Evolutionary conservation across 148 eudicot species (phyloP).

Genomic region (Arbutus unedo): DNA sequence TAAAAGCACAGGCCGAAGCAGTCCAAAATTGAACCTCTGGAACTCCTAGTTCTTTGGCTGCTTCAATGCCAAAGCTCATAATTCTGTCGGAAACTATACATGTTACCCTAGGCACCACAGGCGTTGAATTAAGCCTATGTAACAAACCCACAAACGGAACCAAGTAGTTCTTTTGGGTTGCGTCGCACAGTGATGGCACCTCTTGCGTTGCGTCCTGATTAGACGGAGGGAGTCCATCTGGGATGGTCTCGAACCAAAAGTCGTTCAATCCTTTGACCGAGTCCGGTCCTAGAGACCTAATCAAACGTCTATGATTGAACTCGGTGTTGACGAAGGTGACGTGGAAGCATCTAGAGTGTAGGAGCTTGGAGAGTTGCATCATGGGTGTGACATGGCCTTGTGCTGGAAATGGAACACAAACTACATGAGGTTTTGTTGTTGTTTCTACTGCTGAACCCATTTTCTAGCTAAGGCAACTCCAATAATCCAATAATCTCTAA

Average conservation of each 20-base stretch:
- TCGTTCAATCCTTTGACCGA: background rate
- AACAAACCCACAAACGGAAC: background rate
- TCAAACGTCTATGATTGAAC: conserved; percentile 1
- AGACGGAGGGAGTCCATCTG: background rate
- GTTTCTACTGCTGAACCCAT: background rate
- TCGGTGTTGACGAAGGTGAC: conserved; percentile 6
- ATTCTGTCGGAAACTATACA: conserved; percentile 2
- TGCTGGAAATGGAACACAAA: background rate
- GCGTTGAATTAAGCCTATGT: background rate
- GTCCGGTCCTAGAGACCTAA: background rate
- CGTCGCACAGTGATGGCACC: background rate
- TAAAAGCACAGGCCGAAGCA: conserved; percentile 14
- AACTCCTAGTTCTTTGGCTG: background rate
- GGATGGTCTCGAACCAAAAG: conserved; percentile 1
- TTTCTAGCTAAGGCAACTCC: background rate
- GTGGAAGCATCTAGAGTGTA: conserved; percentile 1
- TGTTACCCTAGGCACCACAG: background rate
- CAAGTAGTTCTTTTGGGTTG: background rate
- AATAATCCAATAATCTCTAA: too few relatives aligned
- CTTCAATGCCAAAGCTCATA: conserved; percentile 16
- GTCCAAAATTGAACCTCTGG: conserved; percentile 17
- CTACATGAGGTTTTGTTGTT: background rate
- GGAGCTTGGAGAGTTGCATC: conserved; percentile 11
- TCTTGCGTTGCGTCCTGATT: background rate
- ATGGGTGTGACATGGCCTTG: background rate